A percentile compares a stretch with the other conserved stretches of the same genome.
phyloP scores from a whole-genome alignment of 768 basidiomycete genomes.

The Gelatoporia subvermispora region DNA sequence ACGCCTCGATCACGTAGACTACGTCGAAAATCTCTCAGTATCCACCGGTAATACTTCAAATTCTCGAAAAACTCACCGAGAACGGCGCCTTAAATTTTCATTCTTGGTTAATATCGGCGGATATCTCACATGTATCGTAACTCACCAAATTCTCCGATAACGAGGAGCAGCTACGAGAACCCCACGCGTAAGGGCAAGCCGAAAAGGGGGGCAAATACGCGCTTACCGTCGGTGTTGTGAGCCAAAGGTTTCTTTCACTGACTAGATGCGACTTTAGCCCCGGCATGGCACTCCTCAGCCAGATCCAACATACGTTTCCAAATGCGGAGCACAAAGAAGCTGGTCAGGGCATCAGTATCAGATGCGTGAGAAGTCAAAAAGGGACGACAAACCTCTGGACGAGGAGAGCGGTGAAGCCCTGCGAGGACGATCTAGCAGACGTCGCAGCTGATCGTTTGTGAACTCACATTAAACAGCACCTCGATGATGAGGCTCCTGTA shows the following conservation, averaged over 20 bases:
- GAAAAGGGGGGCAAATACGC: background rate
- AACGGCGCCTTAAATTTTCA: no score
- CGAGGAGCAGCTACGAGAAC: constrained; percentile 33
- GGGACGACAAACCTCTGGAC: constrained; percentile 41
- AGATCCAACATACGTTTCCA: constrained; percentile 5
- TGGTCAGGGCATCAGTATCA: constrained; percentile 22
- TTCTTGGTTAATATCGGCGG: no score
- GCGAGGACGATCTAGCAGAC: background rate
- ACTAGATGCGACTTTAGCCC: constrained; percentile 28
- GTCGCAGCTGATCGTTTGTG: background rate
- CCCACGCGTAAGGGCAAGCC: background rate
- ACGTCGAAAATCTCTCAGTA: no score
- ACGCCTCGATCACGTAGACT: no score
- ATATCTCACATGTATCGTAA: background rate
- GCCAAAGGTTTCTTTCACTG: constrained; percentile 40
- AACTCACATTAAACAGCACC: constrained; percentile 50
- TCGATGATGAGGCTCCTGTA: constrained; percentile 42
- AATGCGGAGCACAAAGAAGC: constrained; percentile 17
- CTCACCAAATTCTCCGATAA: constrained; percentile 45
- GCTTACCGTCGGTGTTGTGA: constrained; percentile 41
- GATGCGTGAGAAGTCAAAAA: constrained; percentile 42
- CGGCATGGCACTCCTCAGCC: background rate
- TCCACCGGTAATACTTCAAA: background rate
- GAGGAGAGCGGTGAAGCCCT: constrained; percentile 52
- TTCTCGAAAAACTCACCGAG: no score